Evolutionary conservation across 106 monocot species (phyloP).

Genomic region (Amphibolis antarctica): DNA sequence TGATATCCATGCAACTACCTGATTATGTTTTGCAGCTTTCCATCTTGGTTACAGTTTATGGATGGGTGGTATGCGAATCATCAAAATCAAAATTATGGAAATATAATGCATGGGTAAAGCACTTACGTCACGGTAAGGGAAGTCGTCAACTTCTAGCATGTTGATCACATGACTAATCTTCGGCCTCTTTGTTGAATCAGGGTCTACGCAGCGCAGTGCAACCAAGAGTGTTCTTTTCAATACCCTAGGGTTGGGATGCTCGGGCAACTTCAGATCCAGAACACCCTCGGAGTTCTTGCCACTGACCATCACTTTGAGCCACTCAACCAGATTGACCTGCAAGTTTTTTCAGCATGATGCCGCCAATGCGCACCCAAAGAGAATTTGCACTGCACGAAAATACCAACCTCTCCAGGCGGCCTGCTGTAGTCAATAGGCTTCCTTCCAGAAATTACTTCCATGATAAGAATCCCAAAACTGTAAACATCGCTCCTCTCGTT

Average conservation of each 20-base stretch:
- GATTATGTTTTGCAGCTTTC: too few relatives aligned
- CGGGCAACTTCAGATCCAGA: constrained; percentile 68
- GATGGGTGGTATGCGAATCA: too few relatives aligned
- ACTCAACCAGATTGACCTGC: constrained; percentile 86
- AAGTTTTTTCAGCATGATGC: neutral
- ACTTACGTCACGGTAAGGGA: constrained; percentile 48
- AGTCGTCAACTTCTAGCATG: constrained; percentile 94
- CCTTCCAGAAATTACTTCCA: constrained; percentile 23
- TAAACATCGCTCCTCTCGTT: constrained; percentile 29
- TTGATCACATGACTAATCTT: constrained; percentile 85
- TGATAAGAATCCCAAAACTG: constrained; percentile 22
- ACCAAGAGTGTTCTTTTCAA: constrained; percentile 63
- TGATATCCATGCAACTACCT: too few relatives aligned
- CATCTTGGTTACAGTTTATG: neutral
- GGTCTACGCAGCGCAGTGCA: constrained; percentile 72
- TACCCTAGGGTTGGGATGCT: constrained; percentile 59
- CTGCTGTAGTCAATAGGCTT: constrained; percentile 25
- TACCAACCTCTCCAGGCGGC: constrained; percentile 18
- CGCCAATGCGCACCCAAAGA: neutral
- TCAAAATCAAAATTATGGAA: too few relatives aligned
- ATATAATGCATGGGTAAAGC: neutral
- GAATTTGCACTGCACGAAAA: neutral
- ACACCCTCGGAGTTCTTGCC: constrained; percentile 74
- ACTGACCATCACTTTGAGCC: constrained; percentile 80
- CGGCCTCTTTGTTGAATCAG: constrained; percentile 67